Conservation (phyloP, 352 stramenopile species). For the Phytophthora colocasiae region DNA sequence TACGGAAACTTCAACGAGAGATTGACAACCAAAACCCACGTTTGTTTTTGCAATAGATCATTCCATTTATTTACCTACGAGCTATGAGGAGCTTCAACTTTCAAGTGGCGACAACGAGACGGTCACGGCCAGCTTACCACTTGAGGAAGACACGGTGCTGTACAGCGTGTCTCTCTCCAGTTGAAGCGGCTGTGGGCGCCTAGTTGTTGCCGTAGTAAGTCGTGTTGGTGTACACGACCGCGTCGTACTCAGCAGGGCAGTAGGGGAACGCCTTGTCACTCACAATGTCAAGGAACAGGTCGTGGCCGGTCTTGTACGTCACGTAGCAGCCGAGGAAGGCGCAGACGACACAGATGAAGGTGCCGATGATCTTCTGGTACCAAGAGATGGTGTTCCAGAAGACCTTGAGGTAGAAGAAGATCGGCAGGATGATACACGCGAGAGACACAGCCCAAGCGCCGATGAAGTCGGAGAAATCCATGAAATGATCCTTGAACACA, state of each 20-base stretch:
- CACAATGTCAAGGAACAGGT: conserved; percentile 34
- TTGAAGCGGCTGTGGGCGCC: conserved; percentile 26
- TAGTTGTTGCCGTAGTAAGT: conserved; percentile 53
- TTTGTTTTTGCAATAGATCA: conserved; percentile 38
- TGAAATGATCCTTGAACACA: conserved; percentile 65
- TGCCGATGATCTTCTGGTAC: conserved; percentile 44
- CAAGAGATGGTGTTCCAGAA: conserved; percentile 47
- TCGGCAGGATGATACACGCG: conserved; percentile 71
- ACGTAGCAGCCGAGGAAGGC: conserved; percentile 45
- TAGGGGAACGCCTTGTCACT: conserved; percentile 55
- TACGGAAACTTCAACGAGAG: background rate
- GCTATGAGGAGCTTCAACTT: conserved; percentile 23
- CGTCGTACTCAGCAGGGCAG: conserved; percentile 51
- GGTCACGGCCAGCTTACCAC: conserved; percentile 22
- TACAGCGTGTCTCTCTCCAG: conserved; percentile 23
- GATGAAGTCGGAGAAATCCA: conserved; percentile 69
- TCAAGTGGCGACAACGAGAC: conserved; percentile 24
- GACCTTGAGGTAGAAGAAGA: conserved; percentile 73
- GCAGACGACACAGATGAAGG: conserved; percentile 42
- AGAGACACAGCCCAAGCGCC: conserved; percentile 58
- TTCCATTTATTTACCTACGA: conserved; percentile 42
- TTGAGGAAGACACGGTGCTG: conserved; percentile 13
- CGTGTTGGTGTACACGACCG: conserved; percentile 50
- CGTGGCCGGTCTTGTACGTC: conserved; percentile 44
- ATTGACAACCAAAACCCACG: background rate